A percentile compares a stretch with the other conserved stretches of the same genome.
Evolutionary conservation across 352 stramenopile genomes (phyloP).

Genomic region (Globisporangium yorkense): DNA sequence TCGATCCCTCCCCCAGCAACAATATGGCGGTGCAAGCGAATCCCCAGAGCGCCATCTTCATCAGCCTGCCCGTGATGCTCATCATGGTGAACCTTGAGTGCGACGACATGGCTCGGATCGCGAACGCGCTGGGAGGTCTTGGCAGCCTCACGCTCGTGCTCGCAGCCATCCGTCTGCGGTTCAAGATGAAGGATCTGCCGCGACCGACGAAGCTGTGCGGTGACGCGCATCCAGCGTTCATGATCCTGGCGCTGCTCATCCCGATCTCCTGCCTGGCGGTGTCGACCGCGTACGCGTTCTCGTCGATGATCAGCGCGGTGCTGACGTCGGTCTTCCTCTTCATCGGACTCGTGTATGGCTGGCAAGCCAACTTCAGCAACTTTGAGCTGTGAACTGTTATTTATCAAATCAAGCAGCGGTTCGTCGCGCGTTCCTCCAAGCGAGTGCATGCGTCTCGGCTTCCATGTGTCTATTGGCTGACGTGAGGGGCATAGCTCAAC

Average conservation of each 20-base stretch:
- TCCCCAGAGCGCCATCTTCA: conserved; percentile 40
- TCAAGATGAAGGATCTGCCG: conserved; percentile 25
- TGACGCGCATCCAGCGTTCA: conserved; percentile 20
- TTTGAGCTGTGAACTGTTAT: conserved; percentile 14
- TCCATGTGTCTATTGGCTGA: neutral
- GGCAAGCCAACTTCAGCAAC: conserved; percentile 36
- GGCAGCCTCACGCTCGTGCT: conserved; percentile 35
- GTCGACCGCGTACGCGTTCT: conserved; percentile 34
- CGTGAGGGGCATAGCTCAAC: neutral
- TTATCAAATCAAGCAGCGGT: neutral
- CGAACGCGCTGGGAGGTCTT: conserved; percentile 41
- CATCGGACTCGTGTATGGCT: conserved; percentile 43
- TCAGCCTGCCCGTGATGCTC: conserved; percentile 50
- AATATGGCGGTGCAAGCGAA: conserved; percentile 18
- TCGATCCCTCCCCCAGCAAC: conserved; percentile 3
- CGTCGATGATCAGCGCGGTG: conserved; percentile 28
- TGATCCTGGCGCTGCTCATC: conserved; percentile 26
- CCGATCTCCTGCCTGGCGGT: conserved; percentile 29
- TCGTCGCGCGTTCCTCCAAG: too few relatives aligned
- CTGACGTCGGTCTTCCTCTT: conserved; percentile 42
- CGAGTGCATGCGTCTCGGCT: too few relatives aligned
- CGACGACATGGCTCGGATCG: conserved; percentile 45
- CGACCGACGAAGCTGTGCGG: conserved; percentile 43
- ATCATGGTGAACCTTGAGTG: conserved; percentile 48
- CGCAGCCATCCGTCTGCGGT: conserved; percentile 32